Percentiles rank a stretch among this genome's conserved stretches.
Conservation (phyloP, 2,329 filamentous ascomycete species). For the Colletotrichum graminicola region DNA sequence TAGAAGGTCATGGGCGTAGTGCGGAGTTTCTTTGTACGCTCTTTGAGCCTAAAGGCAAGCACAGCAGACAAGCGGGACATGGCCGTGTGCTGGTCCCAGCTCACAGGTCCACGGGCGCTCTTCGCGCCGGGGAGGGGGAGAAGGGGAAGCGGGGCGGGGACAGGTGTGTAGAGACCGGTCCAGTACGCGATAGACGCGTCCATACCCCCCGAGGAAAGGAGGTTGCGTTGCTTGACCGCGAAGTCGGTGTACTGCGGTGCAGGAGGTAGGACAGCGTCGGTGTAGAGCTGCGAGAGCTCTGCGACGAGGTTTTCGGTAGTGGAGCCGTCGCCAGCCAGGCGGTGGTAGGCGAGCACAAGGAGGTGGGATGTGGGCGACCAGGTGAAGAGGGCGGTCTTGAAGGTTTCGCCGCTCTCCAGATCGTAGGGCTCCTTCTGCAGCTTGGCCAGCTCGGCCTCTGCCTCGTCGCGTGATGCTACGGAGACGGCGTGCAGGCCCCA, state of each 20-base stretch:
- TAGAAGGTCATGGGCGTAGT: conserved; percentile 58
- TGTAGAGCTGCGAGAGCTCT: conserved; percentile 16
- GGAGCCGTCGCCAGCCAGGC: conserved; percentile 22
- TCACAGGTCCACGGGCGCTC: no score
- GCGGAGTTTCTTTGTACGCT: not conserved
- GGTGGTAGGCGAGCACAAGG: conserved; percentile 21
- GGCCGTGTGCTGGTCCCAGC: conserved; percentile 15
- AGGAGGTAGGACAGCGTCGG: not conserved
- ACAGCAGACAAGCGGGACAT: conserved; percentile 3
- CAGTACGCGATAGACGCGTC: conserved; percentile 45
- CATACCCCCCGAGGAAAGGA: conserved; percentile 44
- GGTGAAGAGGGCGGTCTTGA: conserved; percentile 12
- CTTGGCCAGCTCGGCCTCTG: no score
- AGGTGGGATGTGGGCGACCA: conserved; percentile 17
- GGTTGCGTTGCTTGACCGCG: conserved; percentile 49
- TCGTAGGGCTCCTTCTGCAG: conserved; percentile 1
- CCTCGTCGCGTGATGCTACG: no score
- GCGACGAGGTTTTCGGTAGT: conserved; percentile 20
- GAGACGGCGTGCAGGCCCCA: no score
- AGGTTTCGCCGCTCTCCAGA: not conserved
- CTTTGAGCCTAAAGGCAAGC: conserved; percentile 9
- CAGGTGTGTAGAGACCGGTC: conserved; percentile 23
- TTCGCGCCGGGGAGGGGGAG: no score
- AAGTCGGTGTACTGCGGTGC: conserved; percentile 52
- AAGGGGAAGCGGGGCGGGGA: no score